phyloP scores from a whole-genome alignment of 306 rosid species.

The Luffa acutangula region DNA sequence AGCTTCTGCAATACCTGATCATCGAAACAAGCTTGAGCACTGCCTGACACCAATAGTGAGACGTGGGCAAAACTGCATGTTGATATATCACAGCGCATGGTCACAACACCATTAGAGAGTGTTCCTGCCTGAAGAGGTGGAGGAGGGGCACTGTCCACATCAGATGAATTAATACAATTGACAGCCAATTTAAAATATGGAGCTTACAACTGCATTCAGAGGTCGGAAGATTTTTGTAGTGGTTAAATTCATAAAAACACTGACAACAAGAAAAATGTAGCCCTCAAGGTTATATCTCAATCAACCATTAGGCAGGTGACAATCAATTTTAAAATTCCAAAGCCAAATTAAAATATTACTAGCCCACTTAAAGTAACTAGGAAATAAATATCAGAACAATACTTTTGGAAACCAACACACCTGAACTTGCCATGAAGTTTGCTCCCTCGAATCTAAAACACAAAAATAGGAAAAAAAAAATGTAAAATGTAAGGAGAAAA shows the following conservation, averaged over 20 bases:
- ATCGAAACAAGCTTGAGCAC: conserved; percentile 85
- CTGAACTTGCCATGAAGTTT: conserved; percentile 94
- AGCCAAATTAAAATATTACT: neutral
- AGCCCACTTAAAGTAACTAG: neutral
- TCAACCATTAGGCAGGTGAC: neutral
- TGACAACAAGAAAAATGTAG: neutral
- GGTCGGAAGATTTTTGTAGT: neutral
- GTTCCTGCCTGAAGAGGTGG: conserved; percentile 96
- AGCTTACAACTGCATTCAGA: neutral
- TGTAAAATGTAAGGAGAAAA: neutral
- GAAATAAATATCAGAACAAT: neutral
- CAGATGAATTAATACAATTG: conserved; percentile 9
- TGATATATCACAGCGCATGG: conserved; percentile 95
- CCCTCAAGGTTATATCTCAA: neutral
- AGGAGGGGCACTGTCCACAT: conserved; percentile 78
- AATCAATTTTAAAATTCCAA: neutral
- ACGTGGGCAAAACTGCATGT: conserved; percentile 87
- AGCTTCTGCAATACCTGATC: conserved; percentile 56
- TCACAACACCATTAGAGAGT: conserved; percentile 93
- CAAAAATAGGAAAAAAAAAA: neutral
- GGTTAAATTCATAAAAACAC: neutral
- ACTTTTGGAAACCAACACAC: conserved; percentile 27
- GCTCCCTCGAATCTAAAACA: conserved; percentile 81
- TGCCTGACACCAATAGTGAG: conserved; percentile 84
- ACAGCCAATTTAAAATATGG: neutral